Base-by-base conservation (phyloP, 2,329 filamentous ascomycete species). In the Macrophomina pseudophaseolina region DNA sequence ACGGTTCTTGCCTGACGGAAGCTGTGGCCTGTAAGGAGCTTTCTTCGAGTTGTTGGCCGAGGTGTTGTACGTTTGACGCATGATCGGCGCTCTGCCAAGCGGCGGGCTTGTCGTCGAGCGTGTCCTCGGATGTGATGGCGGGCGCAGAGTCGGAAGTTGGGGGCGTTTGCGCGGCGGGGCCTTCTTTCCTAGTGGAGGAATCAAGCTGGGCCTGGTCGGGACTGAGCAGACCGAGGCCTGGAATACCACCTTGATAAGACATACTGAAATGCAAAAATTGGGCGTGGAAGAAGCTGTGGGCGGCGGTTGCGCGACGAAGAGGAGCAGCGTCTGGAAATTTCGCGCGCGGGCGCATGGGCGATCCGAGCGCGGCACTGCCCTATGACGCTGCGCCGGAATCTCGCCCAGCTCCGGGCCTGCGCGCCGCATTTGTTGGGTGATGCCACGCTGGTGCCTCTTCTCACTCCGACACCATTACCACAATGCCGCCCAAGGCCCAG, bases 141-240 rank as follows among this genome's bases (percentile, higher is more conserved):
- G 48, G 18, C 32, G 58, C 7, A 12, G 44, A 8, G 48, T 64
- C 48, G 60, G 23, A 23, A 7, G 49, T 30, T 16, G 49, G 38
- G 44, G 67, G 60, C 59, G 68, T 63, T 68, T 72, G 68, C 70
- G 69, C 67, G 62, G 23, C 1, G 67, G 65, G 28, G 68, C n/a
- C n/a, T 8, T 49, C 63, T 5, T 48, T 52, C 3, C 5, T 18
- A 42, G 11, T 12, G 6, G 52, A 38, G 52, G 28, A 32, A 11
- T n/a, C 18, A 30, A 40, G 35, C 30, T 64, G 53, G 3, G 38
- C 18, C 33, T 48, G 30, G 14, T 44, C 46, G 14, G 48, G 71
- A 68, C 70, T 71, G 70, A 73, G 66, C 46, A 74, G 72, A 69
- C 76, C 74, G 68, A 79, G 75, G 67, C 77, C 77, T 69, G 77